These are phyloP conservation scores for Colletotrichum musae DNA, from an alignment of 2,329 filamentous ascomycete species.

Conservation along the genomic window DNA sequence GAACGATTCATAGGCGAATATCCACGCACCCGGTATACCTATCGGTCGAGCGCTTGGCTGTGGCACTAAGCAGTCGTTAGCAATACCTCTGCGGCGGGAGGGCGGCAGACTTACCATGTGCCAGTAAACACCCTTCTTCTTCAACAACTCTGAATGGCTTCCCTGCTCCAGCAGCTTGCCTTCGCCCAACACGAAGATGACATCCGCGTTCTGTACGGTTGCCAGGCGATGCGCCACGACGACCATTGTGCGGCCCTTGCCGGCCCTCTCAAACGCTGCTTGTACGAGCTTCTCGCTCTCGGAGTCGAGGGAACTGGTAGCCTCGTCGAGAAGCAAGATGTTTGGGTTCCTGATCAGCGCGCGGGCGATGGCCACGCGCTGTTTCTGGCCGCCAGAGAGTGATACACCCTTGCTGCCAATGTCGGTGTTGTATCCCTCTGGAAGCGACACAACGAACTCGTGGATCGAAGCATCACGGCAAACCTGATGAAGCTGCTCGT, in stretches of 20 bases:
- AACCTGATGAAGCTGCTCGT: conserved; percentile 65
- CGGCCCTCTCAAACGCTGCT: conserved; percentile 76
- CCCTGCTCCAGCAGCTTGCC: conserved; percentile 71
- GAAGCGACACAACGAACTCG: conserved; percentile 78
- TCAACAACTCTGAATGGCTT: conserved; percentile 65
- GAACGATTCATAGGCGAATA: neutral
- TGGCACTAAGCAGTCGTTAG: conserved; percentile 63
- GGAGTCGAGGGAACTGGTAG: conserved; percentile 78
- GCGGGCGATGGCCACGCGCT: conserved; percentile 78
- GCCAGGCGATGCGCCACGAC: conserved; percentile 84
- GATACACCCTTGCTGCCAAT: conserved; percentile 77
- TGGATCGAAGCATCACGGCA: conserved; percentile 77
- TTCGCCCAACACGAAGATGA: conserved; percentile 84
- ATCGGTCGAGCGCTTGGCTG: conserved; percentile 71
- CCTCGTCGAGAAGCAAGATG: conserved; percentile 80
- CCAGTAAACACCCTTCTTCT: conserved; percentile 68
- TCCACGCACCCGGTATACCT: conserved; percentile 25
- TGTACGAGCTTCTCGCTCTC: conserved; percentile 75
- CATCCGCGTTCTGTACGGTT: conserved; percentile 83
- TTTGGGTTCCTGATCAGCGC: conserved; percentile 77
- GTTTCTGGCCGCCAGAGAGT: conserved; percentile 80
- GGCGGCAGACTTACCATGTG: conserved; percentile 65
- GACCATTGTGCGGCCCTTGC: conserved; percentile 75
- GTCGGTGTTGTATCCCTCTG: conserved; percentile 77
- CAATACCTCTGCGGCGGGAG: conserved; percentile 4